Conservation (phyloP, 495 filamentous ascomycete species). For the Penicillium turbatum region DNA sequence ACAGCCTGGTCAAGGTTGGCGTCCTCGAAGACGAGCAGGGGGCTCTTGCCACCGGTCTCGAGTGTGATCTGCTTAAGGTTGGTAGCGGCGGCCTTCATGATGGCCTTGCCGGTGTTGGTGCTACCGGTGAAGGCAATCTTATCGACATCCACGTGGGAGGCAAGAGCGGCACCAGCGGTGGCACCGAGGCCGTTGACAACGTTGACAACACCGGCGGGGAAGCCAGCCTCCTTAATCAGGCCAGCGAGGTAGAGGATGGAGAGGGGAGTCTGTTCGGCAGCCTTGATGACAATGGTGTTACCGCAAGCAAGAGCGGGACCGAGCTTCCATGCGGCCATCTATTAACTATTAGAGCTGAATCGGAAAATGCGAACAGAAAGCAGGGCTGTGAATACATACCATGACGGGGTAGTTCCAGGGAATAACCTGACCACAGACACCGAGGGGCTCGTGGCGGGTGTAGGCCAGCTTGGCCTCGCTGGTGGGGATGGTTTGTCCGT, state of each 20-base stretch:
- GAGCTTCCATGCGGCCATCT: constrained; percentile 89
- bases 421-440: constrained; percentile 81
- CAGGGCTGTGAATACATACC: neutral
- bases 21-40: constrained; percentile 79
- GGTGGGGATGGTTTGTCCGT: constrained; percentile 75
- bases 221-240: constrained; percentile 79
- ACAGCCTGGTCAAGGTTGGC: constrained; percentile 81
- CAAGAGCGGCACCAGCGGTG: constrained; percentile 71
- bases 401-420: constrained; percentile 78
- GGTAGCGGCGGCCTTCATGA: constrained; percentile 80
- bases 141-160: constrained; percentile 69
- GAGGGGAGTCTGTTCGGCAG: constrained; percentile 88
- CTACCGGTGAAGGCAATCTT: constrained; percentile 89
- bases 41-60: constrained; percentile 86
- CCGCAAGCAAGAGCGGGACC: constrained; percentile 51
- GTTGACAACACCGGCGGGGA: constrained; percentile 86
- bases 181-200: constrained; percentile 77
- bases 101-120: constrained; percentile 71
- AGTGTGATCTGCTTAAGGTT: constrained; percentile 47
- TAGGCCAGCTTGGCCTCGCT: constrained; percentile 71
- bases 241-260: constrained; percentile 74
- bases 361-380: neutral
- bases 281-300: constrained; percentile 81
- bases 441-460: constrained; percentile 73
- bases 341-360: constrained; percentile 3